Percentiles rank a stretch among this genome's conserved stretches.
These are phyloP conservation scores for Bipolaris sorokiniana DNA, from an alignment of 2,329 filamentous ascomycete genomes.

Conservation along the genomic window DNA sequence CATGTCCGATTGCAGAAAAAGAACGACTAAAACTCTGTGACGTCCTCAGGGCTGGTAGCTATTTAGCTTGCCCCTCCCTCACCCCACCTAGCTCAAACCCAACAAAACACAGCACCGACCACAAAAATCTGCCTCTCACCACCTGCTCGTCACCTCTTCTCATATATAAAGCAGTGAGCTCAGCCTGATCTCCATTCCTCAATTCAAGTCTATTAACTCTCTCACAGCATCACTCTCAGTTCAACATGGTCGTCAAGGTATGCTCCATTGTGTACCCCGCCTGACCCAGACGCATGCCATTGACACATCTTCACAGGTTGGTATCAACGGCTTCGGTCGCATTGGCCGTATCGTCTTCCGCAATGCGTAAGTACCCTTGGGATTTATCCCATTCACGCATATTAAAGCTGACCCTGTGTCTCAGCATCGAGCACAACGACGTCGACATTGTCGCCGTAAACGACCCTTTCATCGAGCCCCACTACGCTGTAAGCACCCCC, in stretches of 20 bases:
- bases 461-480: slow-evolving; percentile 98
- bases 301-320: slow-evolving; percentile 65
- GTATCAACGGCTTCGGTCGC: slow-evolving; percentile 99
- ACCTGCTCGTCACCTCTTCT: slow-evolving; percentile 24
- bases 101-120: slow-evolving; percentile 34
- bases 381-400: slow-evolving; percentile 1
- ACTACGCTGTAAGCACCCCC: slow-evolving; percentile 84
- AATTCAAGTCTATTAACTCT: slow-evolving; percentile 21
- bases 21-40: slow-evolving; percentile 36
- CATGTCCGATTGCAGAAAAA: slow-evolving; percentile 43
- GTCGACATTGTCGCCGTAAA: slow-evolving; percentile 96
- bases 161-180: slow-evolving; percentile 33
- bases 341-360: slow-evolving; percentile 99
- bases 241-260: slow-evolving; percentile 58
- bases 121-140: slow-evolving; percentile 31
- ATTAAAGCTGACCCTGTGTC: slow-evolving; percentile 28
- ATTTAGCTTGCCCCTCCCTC: slow-evolving; percentile 37
- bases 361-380: slow-evolving; percentile 72
- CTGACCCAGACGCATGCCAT: slow-evolving; percentile 21
- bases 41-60: slow-evolving; percentile 26
- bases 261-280: slow-evolving; percentile 29
- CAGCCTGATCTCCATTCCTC: slow-evolving; percentile 12
- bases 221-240: slow-evolving; percentile 30
- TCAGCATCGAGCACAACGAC: slow-evolving; percentile 79
- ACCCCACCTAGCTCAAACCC: slow-evolving; percentile 40